These are phyloP conservation scores for Salvia sclarea DNA, from an alignment of 305 asterid species.

Conservation along the genomic window DNA sequence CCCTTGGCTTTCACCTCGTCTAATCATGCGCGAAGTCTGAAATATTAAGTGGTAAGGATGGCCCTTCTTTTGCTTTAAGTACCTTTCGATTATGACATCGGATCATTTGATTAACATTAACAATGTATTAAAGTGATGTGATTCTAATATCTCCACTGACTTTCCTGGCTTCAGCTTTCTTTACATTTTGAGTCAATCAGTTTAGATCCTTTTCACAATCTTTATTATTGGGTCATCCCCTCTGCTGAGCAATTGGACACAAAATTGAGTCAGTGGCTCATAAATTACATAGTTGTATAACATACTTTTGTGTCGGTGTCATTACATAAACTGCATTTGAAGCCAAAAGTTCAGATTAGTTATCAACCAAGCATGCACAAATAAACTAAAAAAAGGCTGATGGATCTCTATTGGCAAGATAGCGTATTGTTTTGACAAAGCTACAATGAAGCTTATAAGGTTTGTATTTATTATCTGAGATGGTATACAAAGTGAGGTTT, in stretches of 20 bases:
- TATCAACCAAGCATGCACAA: background rate
- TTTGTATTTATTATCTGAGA: conserved; percentile 31
- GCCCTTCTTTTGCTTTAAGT: conserved; percentile 29
- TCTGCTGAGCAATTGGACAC: background rate
- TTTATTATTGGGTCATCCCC: conserved; percentile 1
- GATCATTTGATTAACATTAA: conserved; percentile 18
- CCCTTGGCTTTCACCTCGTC: conserved; percentile 39
- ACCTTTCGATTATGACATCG: conserved; percentile 35
- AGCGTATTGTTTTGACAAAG: conserved; percentile 19
- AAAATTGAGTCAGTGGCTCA: conserved; percentile 14
- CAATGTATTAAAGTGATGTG: conserved; percentile 25
- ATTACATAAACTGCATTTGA: background rate
- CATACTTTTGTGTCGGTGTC: conserved; percentile 7
- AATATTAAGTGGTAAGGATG: conserved; percentile 38
- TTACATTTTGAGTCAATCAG: background rate
- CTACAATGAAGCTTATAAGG: conserved; percentile 26
- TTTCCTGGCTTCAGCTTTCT: conserved; percentile 7
- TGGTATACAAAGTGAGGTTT: conserved; percentile 1
- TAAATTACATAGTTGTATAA: conserved; percentile 1
- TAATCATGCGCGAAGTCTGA: conserved; percentile 40
- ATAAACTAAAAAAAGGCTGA: conserved; percentile 14
- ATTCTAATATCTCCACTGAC: conserved; percentile 12
- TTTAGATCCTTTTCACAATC: conserved; percentile 14
- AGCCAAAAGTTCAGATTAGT: conserved; percentile 18
- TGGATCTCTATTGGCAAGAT: conserved; percentile 22